phyloP scores from a whole-genome alignment of 192 early-diverging fungal genomes.

The Gaertneriomyces semiglobifer region DNA sequence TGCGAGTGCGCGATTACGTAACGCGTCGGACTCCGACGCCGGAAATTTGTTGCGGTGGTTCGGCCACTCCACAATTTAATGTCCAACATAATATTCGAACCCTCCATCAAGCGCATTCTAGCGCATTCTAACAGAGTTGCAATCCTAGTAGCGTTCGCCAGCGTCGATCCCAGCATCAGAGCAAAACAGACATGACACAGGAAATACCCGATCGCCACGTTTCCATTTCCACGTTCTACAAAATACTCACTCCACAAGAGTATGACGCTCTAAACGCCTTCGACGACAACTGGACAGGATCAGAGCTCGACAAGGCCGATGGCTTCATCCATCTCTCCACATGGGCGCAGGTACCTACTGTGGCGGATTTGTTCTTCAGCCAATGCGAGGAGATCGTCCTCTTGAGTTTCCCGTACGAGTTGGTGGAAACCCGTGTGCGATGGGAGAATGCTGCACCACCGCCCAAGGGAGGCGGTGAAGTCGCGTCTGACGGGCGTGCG shows the following conservation, averaged over 20 bases:
- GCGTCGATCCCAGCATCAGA: no score
- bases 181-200: no score
- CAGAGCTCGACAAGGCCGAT: background rate
- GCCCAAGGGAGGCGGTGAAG: background rate
- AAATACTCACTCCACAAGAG: slow-evolving; percentile 1
- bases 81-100: no score
- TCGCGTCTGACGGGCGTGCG: background rate
- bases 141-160: no score
- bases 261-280: slow-evolving; percentile 4
- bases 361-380: background rate
- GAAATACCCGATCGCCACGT: no score
- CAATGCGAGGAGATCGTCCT: background rate
- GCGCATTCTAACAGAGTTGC: no score
- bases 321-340: background rate
- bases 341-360: background rate
- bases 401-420: background rate
- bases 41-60: no score
- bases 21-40: no score
- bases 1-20: no score
- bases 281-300: background rate
- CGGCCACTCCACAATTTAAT: no score
- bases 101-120: no score
- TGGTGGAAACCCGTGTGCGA: background rate
- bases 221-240: background rate
- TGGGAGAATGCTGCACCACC: slow-evolving; percentile 1